Base-by-base conservation (phyloP, 2,329 filamentous ascomycete genomes). In the Fusarium foetens region DNA sequence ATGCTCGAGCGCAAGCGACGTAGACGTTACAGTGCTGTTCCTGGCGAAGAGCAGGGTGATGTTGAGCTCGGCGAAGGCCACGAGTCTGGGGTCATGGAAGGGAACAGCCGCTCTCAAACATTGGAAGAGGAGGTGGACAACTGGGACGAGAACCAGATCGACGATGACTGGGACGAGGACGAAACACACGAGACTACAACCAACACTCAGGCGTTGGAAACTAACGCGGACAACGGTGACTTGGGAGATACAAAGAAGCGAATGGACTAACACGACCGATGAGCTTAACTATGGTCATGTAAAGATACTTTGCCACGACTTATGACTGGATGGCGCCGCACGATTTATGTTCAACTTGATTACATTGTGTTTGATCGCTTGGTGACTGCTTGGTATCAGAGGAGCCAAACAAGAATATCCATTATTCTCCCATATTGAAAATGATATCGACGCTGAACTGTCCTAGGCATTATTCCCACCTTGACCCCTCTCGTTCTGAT, bases 61-160 rank as follows among this genome's bases (percentile, higher is more conserved):
- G 82, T 97, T 19, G 95, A 97, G 83, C 87, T 97, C 11, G 94
- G 93, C 2, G 89, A 91, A 70, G 85, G 83, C 31, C 92, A 93
- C 71, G 92, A 93, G 80, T 89, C 88, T 35, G 91, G 91, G 23
- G 83, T 94, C n/a, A 84, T 84, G 25, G 81, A 82, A 23, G 79
- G 78, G 6, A 74, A 79, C 19, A 77, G 77, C 11, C 81, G 80
- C 3, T 65, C 74, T 29, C 76, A 77, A 35, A 81, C 82, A 25
- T 79, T 97, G 25, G 94, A 97, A 75, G 89, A 95, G 66, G 93
- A 97, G 83, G 88, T 97, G 12, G 95, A 97, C 79, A 94, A 95
- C 74, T 97, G 95, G 94, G 94, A 97, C 78, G 95, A 97, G 83
- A 96, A 97, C 70, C 88, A 86, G 5, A 81, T 84, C 23, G 88